These are phyloP conservation scores for Postia placenta DNA, from an alignment of 768 basidiomycete species.

Conservation along the genomic window DNA sequence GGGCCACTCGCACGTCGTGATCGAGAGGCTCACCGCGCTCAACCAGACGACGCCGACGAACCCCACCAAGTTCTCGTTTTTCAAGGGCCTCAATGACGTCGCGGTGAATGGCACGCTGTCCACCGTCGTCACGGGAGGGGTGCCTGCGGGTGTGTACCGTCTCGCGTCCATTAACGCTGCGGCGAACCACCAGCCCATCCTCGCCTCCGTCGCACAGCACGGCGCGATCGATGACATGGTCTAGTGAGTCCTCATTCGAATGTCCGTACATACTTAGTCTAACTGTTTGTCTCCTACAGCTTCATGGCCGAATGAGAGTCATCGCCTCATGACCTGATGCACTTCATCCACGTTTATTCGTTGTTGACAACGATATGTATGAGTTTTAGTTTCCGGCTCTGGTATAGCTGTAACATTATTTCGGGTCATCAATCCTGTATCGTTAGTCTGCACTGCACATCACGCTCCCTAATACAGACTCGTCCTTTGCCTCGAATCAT, in stretches of 20 bases:
- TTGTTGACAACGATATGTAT: slow-evolving; percentile 1
- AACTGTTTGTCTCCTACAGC: slow-evolving; percentile 1
- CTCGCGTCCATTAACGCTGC: slow-evolving; percentile 37
- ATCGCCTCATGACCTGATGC: not conserved
- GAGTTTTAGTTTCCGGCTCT: slow-evolving; percentile 1
- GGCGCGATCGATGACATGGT: slow-evolving; percentile 30
- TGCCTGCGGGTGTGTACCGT: slow-evolving; percentile 47
- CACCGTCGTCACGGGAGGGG: slow-evolving; percentile 44
- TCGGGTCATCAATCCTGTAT: not conserved
- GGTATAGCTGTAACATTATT: slow-evolving; percentile 3
- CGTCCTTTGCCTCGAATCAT: too few relatives aligned
- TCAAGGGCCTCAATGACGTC: slow-evolving; percentile 45
- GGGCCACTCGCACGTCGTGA: slow-evolving; percentile 60
- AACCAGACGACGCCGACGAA: slow-evolving; percentile 43
- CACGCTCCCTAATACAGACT: not conserved
- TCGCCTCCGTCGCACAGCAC: slow-evolving; percentile 32
- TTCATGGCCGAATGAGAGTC: slow-evolving; percentile 14
- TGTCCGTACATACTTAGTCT: not conserved
- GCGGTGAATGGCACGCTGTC: slow-evolving; percentile 40
- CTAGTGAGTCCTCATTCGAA: slow-evolving; percentile 16
- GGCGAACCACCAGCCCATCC: slow-evolving; percentile 35
- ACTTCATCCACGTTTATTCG: not conserved
- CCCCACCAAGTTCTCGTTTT: slow-evolving; percentile 51
- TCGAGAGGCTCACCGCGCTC: slow-evolving; percentile 45
- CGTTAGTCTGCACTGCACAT: not conserved